These are phyloP conservation scores for Flaveria robusta DNA, from an alignment of 129 eudicot species.

Conservation along the genomic window DNA sequence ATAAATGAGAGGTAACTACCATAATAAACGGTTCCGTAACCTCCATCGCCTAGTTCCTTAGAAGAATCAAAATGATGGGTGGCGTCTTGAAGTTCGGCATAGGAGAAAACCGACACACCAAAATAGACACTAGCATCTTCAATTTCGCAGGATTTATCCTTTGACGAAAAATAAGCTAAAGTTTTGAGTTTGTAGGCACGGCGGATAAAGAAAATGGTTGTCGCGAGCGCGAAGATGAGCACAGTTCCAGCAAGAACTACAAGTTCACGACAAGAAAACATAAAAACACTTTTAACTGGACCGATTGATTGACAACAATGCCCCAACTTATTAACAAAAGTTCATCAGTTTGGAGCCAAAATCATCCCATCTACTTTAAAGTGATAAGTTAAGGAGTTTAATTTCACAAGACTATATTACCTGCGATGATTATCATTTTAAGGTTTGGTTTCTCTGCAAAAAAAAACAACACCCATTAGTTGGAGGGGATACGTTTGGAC, in stretches of 20 bases:
- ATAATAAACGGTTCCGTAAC: slow-evolving; percentile 65
- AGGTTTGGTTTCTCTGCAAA: neutral
- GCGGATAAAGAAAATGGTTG: slow-evolving; percentile 27
- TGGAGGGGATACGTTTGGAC: neutral
- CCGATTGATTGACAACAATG: neutral
- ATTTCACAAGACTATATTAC: slow-evolving; percentile 9
- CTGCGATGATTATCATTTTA: slow-evolving; percentile 22
- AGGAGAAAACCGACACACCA: slow-evolving; percentile 60
- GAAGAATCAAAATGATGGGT: slow-evolving; percentile 54
- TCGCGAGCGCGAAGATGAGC: slow-evolving; percentile 22
- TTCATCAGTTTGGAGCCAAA: too few relatives aligned
- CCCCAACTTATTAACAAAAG: neutral
- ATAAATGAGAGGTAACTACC: slow-evolving; percentile 34
- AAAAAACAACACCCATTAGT: slow-evolving; percentile 11
- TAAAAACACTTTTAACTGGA: too few relatives aligned
- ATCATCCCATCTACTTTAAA: neutral
- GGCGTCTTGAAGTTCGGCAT: slow-evolving; percentile 60
- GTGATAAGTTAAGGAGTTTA: neutral
- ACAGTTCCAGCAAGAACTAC: slow-evolving; percentile 24
- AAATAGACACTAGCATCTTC: slow-evolving; percentile 41
- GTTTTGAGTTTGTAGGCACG: slow-evolving; percentile 27
- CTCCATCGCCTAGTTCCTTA: slow-evolving; percentile 66
- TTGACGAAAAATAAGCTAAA: slow-evolving; percentile 30
- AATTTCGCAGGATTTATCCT: slow-evolving; percentile 39
- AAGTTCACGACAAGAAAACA: neutral